Evolutionary conservation across 2,329 filamentous ascomycete genomes (phyloP), one percentile per base, ranked within the genome.

Genomic region (Claviceps africana): DNA sequence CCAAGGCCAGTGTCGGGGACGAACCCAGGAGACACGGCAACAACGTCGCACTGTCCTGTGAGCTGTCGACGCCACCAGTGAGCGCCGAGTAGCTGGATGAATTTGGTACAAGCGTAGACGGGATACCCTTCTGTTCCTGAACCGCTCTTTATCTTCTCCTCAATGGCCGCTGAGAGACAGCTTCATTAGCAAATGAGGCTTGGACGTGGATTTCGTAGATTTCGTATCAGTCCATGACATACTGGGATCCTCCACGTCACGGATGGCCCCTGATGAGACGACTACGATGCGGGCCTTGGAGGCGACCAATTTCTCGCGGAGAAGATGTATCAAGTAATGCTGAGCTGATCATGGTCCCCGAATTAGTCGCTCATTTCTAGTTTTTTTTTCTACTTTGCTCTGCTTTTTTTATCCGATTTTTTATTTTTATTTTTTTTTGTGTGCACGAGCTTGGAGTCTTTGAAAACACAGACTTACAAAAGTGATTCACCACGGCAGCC

Each of bases 61-160:
- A 79, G 68, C 56, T 76, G 65, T 3, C 75, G 74, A 2, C 74
- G 73, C 76, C 76, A 79, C 74, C 74, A 79, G 47, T 78, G 75
- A 1, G 75, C 73, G 7, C 67, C 66, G 1, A 78, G 69, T 0
- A 78, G 67, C 55, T 74, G 73, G 1, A 70, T 64, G 53, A 79
- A 78, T 56, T 79, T 79, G 54, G 69, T 70, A 42, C 67, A 63
- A 9, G 56, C 22, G 55, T 79, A 79, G 9, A 70, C 62, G 0
- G 48, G 54, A 2, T 47, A 43, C 0, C 48, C 56, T 0, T 61
- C 57, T 0, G 61, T 60, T 3, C 67, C 70, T 0, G 73, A 70
- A 1, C 61, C 64, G 1, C 65, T 68, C 22, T 67, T 66, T 13
- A 76, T 60, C 31, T 72, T 64, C 0, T 62, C 55, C 1, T 72